Evolutionary conservation across 768 basidiomycete genomes (phyloP).

Genomic region (Mycena belliarum): DNA sequence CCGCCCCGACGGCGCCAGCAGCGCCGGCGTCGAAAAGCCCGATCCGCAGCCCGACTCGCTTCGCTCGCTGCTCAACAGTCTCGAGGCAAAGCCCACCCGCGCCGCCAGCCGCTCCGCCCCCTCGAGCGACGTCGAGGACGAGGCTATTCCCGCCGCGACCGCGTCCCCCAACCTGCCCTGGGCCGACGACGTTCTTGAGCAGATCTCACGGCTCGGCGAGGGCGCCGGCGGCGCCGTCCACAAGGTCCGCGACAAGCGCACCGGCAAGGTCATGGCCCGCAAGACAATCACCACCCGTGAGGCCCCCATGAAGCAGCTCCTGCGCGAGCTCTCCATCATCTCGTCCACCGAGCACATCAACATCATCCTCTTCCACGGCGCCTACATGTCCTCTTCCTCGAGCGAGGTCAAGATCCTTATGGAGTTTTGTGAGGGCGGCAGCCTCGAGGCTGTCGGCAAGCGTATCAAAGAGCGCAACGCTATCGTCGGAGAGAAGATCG

Average conservation of each 20-base stretch:
- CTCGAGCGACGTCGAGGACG: constrained; percentile 21
- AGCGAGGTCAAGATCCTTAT: constrained; percentile 96
- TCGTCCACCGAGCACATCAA: constrained; percentile 81
- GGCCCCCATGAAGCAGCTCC: constrained; percentile 89
- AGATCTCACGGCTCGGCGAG: constrained; percentile 80
- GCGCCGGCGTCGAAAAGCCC: constrained; percentile 26
- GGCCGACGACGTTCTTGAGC: constrained; percentile 75
- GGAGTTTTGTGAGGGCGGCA: constrained; percentile 88
- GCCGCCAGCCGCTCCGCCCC: constrained; percentile 20
- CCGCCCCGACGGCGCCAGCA: constrained; percentile 31
- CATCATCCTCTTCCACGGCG: constrained; percentile 91
- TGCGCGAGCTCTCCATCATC: constrained; percentile 90
- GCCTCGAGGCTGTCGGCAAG: constrained; percentile 86
- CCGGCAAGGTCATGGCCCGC: constrained; percentile 81
- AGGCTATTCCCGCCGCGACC: constrained; percentile 20
- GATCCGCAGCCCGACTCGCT: constrained; percentile 42
- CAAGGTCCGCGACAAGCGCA: constrained; percentile 85
- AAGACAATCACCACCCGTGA: constrained; percentile 92
- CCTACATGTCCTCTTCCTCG: constrained; percentile 82
- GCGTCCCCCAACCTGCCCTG: constrained; percentile 42
- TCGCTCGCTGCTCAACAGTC: constrained; percentile 37
- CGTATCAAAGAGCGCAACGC: constrained; percentile 78
- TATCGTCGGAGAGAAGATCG: constrained; percentile 83
- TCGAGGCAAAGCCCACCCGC: constrained; percentile 31
- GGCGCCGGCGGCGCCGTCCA: constrained; percentile 97